Conservation (phyloP, 768 basidiomycete species). For the Myochromella boudieri region DNA sequence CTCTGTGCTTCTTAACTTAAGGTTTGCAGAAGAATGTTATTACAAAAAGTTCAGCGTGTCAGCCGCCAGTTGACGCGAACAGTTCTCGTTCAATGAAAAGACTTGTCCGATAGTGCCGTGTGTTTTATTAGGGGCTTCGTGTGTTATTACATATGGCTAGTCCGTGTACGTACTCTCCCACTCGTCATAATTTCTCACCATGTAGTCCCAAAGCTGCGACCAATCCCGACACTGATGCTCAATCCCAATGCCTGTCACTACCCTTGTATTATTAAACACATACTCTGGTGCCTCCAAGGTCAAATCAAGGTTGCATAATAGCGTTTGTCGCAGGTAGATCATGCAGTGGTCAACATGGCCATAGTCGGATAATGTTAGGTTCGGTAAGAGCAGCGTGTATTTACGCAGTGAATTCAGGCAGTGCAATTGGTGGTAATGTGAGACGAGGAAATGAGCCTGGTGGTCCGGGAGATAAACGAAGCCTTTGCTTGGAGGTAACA, state of each 20-base stretch:
- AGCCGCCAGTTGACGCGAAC: neutral
- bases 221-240: conserved; percentile 3
- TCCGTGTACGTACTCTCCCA: neutral
- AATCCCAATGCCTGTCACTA: conserved; percentile 2
- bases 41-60: neutral
- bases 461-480: neutral
- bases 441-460: conserved; percentile 2
- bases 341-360: conserved; percentile 2
- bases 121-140: neutral
- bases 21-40: neutral
- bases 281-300: neutral
- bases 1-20: neutral
- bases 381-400: neutral
- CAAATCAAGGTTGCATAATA: conserved; percentile 1
- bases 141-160: neutral
- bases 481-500: neutral
- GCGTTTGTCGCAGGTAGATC: neutral
- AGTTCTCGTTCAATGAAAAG: neutral
- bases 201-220: conserved; percentile 2
- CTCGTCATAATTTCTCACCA: neutral
- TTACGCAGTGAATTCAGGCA: neutral
- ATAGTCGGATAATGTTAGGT: neutral
- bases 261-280: neutral
- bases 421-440: conserved; percentile 4
- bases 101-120: neutral